These are phyloP conservation scores for Cnidoscolus chayamansa DNA, from an alignment of 441 rosid genomes.

Conservation along the genomic window DNA sequence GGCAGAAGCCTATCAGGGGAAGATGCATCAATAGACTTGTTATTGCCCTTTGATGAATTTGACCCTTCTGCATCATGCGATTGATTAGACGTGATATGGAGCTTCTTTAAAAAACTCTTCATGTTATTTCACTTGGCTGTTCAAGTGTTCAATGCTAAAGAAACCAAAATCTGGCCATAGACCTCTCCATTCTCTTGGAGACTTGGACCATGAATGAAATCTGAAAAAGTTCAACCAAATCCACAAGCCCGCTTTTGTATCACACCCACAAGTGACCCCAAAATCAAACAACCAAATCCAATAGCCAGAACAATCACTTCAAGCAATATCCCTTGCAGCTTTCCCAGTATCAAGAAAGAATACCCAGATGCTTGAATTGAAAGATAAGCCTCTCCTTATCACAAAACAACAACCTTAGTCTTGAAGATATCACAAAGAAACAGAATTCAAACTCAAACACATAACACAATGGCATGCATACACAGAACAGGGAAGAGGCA, in stretches of 20 bases:
- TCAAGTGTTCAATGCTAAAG: slow-evolving; percentile 41
- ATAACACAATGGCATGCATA: slow-evolving; percentile 17
- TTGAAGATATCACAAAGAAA: slow-evolving; percentile 14
- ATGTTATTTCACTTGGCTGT: slow-evolving; percentile 43
- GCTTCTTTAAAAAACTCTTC: slow-evolving; percentile 89
- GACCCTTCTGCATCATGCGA: slow-evolving; percentile 65
- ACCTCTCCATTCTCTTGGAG: slow-evolving; percentile 62
- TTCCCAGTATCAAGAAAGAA: slow-evolving; percentile 29
- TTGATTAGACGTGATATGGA: slow-evolving; percentile 65
- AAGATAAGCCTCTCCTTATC: slow-evolving; percentile 28
- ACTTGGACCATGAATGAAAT: slow-evolving; percentile 53
- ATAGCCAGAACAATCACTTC: slow-evolving; percentile 35
- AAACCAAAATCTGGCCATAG: slow-evolving; percentile 50
- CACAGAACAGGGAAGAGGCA: background rate
- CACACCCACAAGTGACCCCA: slow-evolving; percentile 21
- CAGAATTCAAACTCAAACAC: background rate
- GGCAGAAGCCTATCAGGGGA: slow-evolving; percentile 39
- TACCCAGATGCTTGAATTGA: slow-evolving; percentile 43
- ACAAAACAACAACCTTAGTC: slow-evolving; percentile 21
- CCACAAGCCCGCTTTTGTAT: slow-evolving; percentile 22
- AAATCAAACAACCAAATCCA: slow-evolving; percentile 33
- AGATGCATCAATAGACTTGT: slow-evolving; percentile 37
- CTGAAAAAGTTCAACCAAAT: slow-evolving; percentile 25
- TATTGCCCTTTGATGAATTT: slow-evolving; percentile 45
- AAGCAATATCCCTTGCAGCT: slow-evolving; percentile 37